Conservation (phyloP, 192 early-diverging fungal genomes). For the Geosiphon pyriformis region DNA sequence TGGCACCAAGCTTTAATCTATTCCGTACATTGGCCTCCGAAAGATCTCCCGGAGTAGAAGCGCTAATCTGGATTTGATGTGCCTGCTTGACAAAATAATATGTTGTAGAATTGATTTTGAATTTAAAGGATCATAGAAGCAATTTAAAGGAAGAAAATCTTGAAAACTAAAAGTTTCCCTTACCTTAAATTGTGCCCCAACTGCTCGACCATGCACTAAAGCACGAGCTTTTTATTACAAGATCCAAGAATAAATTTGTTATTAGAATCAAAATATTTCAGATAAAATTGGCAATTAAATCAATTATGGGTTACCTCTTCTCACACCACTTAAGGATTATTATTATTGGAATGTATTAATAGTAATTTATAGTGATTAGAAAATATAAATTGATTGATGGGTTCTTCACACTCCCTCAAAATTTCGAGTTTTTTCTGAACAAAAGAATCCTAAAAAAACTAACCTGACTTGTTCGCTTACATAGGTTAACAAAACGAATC, state of each 20-base stretch:
- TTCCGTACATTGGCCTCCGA: slow-evolving; percentile 38
- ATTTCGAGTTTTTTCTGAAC: slow-evolving; percentile 5
- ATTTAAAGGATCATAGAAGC: too few species aligned
- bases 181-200: slow-evolving; percentile 50
- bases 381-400: too few species aligned
- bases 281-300: not conserved
- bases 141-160: too few species aligned
- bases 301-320: not conserved
- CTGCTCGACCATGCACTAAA: slow-evolving; percentile 58
- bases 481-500: slow-evolving; percentile 51
- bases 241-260: too few species aligned
- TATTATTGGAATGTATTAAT: too few species aligned
- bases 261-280: too few species aligned
- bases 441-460: slow-evolving; percentile 8
- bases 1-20: slow-evolving; percentile 34
- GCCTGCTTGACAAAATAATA: slow-evolving; percentile 22
- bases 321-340: slow-evolving; percentile 17
- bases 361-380: too few species aligned
- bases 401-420: too few species aligned
- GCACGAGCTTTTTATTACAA: slow-evolving; percentile 42
- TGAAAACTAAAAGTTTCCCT: slow-evolving; percentile 27
- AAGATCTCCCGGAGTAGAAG: slow-evolving; percentile 34
- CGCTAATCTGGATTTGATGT: slow-evolving; percentile 31
- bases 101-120: not conserved
- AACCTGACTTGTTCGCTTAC: slow-evolving; percentile 59